Conservation (phyloP, 2,329 filamentous ascomycete genomes). For the Fusarium ambrosium region DNA sequence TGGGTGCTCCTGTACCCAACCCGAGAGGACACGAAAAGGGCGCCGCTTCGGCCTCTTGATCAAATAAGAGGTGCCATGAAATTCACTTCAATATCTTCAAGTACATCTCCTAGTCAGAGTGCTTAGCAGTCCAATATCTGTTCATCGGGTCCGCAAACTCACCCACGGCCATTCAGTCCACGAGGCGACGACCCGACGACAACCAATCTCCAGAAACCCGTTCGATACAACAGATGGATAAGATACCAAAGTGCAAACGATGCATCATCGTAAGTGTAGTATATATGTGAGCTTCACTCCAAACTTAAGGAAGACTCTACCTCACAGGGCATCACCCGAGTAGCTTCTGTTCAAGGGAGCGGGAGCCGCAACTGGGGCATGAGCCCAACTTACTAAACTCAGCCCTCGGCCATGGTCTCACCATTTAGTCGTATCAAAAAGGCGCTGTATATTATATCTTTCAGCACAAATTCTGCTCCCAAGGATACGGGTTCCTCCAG, state of each 20-base stretch:
- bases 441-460: not conserved
- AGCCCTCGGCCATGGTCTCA: not conserved
- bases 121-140: not conserved
- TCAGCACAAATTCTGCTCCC: not conserved
- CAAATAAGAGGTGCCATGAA: not conserved
- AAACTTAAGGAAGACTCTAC: too few species aligned
- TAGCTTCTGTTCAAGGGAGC: not conserved
- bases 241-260: not conserved
- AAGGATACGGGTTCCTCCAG: not conserved
- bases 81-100: not conserved
- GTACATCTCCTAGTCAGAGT: not conserved
- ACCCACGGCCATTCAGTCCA: not conserved
- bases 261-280: not conserved
- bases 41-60: not conserved
- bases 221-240: not conserved
- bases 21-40: not conserved
- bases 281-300: not conserved
- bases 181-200: not conserved
- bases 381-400: not conserved
- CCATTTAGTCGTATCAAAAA: too few species aligned
- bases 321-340: not conserved
- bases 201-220: not conserved
- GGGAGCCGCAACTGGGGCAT: not conserved
- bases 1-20: not conserved
- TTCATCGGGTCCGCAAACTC: not conserved